Base-by-base conservation (phyloP, 306 rosid genomes). In the Rosa lucieae region DNA sequence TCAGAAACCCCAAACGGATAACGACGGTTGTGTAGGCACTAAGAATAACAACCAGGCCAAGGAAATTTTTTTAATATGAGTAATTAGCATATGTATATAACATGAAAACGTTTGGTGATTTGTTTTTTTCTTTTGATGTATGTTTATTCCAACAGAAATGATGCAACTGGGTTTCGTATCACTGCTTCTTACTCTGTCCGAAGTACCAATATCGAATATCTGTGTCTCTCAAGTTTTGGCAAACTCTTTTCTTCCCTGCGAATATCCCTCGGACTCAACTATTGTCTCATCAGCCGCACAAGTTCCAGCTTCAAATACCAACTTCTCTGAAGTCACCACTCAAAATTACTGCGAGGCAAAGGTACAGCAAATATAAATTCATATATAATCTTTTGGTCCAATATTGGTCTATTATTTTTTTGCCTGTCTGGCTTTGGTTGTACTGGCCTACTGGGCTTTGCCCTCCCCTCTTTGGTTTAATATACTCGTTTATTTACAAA, bases 161-260 rank as follows among this genome's bases (percentile, higher is more conserved):
- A 85, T 89, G 87, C 84, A 87, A 77, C 49, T 87, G 75, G 93
- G 93, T 44, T 85, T 89, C 69, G 15, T 89, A n/a, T 90, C 96
- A 11, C 65, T 91, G 77, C 87, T 91, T 73, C 87, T 91, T 2
- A 73, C 88, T 66, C 69, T 87, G 71, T 81, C 82, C 62, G 84
- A 84, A 78, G 86, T 69, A 39, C 91, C 88, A 26, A 77, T 91
- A 63, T 89, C 92, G 6, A 87, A 87, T 37, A 91, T 91, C 17
- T 91, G 96, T 75, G 75, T 91, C 29, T 69, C 52, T 76, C 74
- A 78, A 70, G 48, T 13, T 17, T 67, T 78, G 67, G 91, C 85
- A n/a, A 85, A 78, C 73, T 75, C 88, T n/a, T 84, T 89, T 71
- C 87, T 83, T 18, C 96, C 93, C 10, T 91, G 96, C 44, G 35